phyloP scores from a whole-genome alignment of 345 rosid genomes.

The Aegle marmelos region DNA sequence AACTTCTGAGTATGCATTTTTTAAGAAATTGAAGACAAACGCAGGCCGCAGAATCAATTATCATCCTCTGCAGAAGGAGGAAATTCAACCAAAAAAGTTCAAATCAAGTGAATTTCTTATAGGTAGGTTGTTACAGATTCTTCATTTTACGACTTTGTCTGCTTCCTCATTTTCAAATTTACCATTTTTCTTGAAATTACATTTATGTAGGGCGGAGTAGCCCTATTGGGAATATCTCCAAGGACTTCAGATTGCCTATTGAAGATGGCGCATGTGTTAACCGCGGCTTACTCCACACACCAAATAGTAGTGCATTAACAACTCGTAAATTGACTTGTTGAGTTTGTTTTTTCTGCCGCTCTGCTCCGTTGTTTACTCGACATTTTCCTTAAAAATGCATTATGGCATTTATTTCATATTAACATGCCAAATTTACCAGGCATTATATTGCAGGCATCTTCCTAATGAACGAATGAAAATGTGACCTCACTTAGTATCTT shows the following conservation, averaged over 20 bases:
- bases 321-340: background rate
- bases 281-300: slow-evolving; percentile 10
- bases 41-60: slow-evolving; percentile 23
- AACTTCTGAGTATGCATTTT: slow-evolving; percentile 77
- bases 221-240: slow-evolving; percentile 8
- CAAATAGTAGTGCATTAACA: slow-evolving; percentile 4
- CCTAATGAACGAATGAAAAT: background rate
- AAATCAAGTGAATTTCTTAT: slow-evolving; percentile 15
- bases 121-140: slow-evolving; percentile 22
- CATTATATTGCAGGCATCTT: background rate
- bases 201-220: slow-evolving; percentile 31
- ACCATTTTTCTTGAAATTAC: background rate
- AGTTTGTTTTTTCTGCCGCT: too few relatives aligned
- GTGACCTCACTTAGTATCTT: background rate
- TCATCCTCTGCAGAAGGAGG: slow-evolving; percentile 11
- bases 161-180: background rate
- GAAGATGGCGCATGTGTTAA: slow-evolving; percentile 18
- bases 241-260: slow-evolving; percentile 25
- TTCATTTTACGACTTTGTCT: background rate
- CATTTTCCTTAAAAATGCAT: background rate
- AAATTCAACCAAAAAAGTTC: slow-evolving; percentile 14
- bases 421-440: background rate
- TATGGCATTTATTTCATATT: too few relatives aligned
- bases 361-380: background rate
- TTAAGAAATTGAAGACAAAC: slow-evolving; percentile 56